phyloP scores from a whole-genome alignment of 139 green algal species.

The Chlorella sp. region DNA sequence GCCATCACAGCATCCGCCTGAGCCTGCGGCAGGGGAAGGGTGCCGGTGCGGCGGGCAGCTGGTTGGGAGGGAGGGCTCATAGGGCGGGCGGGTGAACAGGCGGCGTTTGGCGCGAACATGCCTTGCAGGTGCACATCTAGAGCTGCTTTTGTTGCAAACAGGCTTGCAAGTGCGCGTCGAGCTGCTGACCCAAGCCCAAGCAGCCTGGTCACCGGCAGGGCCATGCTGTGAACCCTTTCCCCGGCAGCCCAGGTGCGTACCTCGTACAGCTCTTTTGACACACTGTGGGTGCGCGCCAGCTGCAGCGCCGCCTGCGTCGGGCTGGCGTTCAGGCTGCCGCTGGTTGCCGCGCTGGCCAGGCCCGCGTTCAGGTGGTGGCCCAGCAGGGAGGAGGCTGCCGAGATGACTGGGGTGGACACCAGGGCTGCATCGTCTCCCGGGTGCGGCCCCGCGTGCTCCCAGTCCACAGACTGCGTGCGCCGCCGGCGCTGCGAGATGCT shows the following conservation, averaged over 20 bases:
- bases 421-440: background rate
- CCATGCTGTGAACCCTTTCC: no score
- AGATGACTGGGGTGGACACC: constrained; percentile 13
- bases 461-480: constrained; percentile 23
- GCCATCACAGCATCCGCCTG: constrained; percentile 25
- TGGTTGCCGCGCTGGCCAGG: background rate
- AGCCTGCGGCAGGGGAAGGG: background rate
- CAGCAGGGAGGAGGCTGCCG: constrained; percentile 12
- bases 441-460: background rate
- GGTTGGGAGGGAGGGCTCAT: no score
- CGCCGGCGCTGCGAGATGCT: background rate
- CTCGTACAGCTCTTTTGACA: constrained; percentile 5
- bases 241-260: no score
- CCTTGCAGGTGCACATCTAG: no score
- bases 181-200: no score
- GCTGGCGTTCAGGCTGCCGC: background rate
- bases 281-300: background rate
- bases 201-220: no score
- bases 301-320: background rate
- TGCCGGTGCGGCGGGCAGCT: no score
- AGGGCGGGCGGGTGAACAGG: no score
- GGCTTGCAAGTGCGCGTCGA: no score
- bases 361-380: constrained; percentile 10
- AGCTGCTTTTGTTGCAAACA: no score
- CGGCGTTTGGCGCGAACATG: no score